These are phyloP conservation scores for Jamesozyma jinghongensis DNA, from an alignment of 805 yeast genomes.

Conservation along the genomic window DNA sequence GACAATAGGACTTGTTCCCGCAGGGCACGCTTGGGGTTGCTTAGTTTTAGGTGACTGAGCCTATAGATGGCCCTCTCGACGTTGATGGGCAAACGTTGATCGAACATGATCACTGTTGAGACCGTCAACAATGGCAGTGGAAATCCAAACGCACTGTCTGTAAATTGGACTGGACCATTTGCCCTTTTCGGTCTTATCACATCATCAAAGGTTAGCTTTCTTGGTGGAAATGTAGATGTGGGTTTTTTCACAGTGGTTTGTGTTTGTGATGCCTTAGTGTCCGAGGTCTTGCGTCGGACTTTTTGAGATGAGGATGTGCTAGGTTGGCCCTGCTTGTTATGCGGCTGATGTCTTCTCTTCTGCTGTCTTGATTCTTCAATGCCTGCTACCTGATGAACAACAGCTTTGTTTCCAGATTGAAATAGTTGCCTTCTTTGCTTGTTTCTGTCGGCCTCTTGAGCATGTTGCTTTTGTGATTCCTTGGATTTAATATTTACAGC, in stretches of 20 bases:
- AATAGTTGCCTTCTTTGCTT: too few species aligned
- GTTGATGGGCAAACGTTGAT: slow-evolving; percentile 81
- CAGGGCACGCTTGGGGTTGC: slow-evolving; percentile 84
- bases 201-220: slow-evolving; percentile 30
- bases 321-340: too few species aligned
- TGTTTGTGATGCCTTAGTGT: too few species aligned
- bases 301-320: too few species aligned
- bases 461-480: too few species aligned
- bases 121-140: slow-evolving; percentile 74
- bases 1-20: slow-evolving; percentile 86
- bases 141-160: slow-evolving; percentile 80
- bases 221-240: slow-evolving; percentile 17
- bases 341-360: too few species aligned
- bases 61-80: slow-evolving; percentile 93
- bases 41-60: slow-evolving; percentile 81
- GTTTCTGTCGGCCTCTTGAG: too few species aligned
- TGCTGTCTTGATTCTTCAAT: too few species aligned
- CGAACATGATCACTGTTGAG: slow-evolving; percentile 70
- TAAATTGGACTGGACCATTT: slow-evolving; percentile 47
- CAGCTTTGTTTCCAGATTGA: background rate
- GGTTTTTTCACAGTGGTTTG: background rate
- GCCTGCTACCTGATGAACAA: background rate
- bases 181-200: slow-evolving; percentile 34
- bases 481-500: too few species aligned
- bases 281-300: too few species aligned